Conservation (phyloP, 2,329 filamentous ascomycete genomes). For the Colletotrichum filicis region DNA sequence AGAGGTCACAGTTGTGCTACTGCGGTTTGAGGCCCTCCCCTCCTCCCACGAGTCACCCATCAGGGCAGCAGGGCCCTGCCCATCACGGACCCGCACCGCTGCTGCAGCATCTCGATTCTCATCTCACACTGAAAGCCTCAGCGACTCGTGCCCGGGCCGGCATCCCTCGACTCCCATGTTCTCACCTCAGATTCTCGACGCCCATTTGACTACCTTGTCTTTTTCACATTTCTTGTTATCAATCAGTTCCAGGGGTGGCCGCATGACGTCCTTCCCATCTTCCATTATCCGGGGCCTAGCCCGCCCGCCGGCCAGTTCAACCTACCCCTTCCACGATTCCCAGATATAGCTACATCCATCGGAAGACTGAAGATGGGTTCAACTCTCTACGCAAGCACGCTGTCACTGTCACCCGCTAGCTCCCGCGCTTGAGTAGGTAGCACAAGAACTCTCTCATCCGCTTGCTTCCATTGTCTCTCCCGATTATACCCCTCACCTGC, state of each 20-base stretch:
- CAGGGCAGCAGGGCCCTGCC: background rate
- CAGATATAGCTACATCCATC: too few relatives aligned
- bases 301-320: background rate
- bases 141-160: too few relatives aligned
- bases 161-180: background rate
- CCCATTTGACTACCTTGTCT: background rate
- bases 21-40: conserved; percentile 26
- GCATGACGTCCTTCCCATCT: background rate
- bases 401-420: too few relatives aligned
- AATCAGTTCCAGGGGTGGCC: background rate
- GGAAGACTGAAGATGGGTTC: too few relatives aligned
- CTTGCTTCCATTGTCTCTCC: background rate
- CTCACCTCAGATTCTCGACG: background rate
- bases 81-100: background rate
- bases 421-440: too few relatives aligned
- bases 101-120: background rate
- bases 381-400: too few relatives aligned
- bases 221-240: conserved; percentile 1
- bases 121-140: background rate
- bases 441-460: background rate
- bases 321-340: too few relatives aligned
- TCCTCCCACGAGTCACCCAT: background rate
- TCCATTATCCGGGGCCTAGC: background rate
- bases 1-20: too few relatives aligned
- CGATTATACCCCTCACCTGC: background rate